Evolutionary conservation across 805 yeast genomes (phyloP), one percentile per base, ranked within the genome.

Genomic region (Yarrowia divulgata): DNA sequence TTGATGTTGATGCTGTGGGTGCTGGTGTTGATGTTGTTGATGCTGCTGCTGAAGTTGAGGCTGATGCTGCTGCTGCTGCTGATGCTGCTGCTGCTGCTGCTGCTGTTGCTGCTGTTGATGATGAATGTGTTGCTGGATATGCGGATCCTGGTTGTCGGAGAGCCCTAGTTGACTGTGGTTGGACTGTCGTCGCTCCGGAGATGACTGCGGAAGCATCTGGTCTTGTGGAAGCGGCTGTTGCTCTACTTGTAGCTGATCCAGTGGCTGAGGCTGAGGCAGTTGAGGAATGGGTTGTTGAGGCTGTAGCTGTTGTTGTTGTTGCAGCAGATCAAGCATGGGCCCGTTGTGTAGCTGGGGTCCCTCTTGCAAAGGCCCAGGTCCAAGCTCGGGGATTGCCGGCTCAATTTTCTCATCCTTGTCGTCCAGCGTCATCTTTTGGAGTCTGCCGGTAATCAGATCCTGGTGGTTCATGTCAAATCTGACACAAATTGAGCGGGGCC

Each of bases 401-500:
- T 55, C 63, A 29, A 57, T 57, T n/a, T 42, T 23, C 35, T 40
- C 48, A 9, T 57, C 63, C 35, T 57, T 57, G 35, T 60, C 52
- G 10, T 60, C 52, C 13, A 60, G 52, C 3, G 52, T 60, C 19
- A 60, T 14, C 29, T 60, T 35, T 16, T 49, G 55, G 16, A 63
- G 55, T 23, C 46, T 19, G 3, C 68, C 68, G 5, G 57, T 39
- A 12, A 49, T 35, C 7, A 63, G 68, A 23, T 63, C 68, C 39
- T 63, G 57, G 39, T 48, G 40, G 13, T 37, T 63, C 37, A 63
- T 8, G 32, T 63, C 68, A 18, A 63, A 63, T n/a, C 68, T 18
- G 2, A 39, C 39, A 23, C 55, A 48, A 23, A 49, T 48, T 9
- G 35, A n/a, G 1, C 57, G 19, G 5, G 68, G 68, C 68, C 68